Evolutionary conservation across 2,329 filamentous ascomycete genomes (phyloP).

Genomic region (Penicillium sumatraense): DNA sequence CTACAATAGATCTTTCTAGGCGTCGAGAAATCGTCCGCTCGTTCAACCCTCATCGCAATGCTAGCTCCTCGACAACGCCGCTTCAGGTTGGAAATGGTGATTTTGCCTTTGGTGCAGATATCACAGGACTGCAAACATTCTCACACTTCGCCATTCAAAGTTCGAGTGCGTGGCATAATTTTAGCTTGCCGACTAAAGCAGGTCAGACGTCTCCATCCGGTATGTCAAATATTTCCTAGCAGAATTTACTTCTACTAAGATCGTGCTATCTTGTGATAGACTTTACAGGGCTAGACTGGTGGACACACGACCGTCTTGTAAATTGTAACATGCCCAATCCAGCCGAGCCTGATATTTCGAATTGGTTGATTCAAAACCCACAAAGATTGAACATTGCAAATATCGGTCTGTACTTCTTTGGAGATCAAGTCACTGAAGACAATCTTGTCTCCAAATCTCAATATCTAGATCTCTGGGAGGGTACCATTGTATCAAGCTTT

Average conservation of each 20-base stretch:
- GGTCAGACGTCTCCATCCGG: slow-evolving; percentile 37
- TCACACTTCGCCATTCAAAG: slow-evolving; percentile 48
- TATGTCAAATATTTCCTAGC: too few species aligned
- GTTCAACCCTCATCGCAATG: slow-evolving; percentile 56
- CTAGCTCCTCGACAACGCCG: slow-evolving; percentile 56
- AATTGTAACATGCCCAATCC: slow-evolving; percentile 52
- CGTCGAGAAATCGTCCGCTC: slow-evolving; percentile 17
- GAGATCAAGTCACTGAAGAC: slow-evolving; percentile 46
- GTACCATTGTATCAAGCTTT: slow-evolving; percentile 3
- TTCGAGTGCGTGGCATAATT: slow-evolving; percentile 54
- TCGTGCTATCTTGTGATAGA: slow-evolving; percentile 10
- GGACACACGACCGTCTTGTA: slow-evolving; percentile 49
- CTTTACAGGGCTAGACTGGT: slow-evolving; percentile 50
- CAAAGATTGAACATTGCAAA: slow-evolving; percentile 57
- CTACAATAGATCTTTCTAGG: not conserved
- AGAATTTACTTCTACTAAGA: too few species aligned
- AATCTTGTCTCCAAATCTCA: slow-evolving; percentile 29
- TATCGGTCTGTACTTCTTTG: slow-evolving; percentile 54
- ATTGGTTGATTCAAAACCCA: slow-evolving; percentile 61
- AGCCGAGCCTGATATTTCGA: slow-evolving; percentile 47
- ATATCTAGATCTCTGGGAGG: slow-evolving; percentile 8
- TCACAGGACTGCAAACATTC: slow-evolving; percentile 54
- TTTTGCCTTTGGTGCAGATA: slow-evolving; percentile 50
- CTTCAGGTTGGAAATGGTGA: slow-evolving; percentile 56
- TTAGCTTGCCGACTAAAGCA: slow-evolving; percentile 44